Evolutionary conservation across 2,329 filamentous ascomycete genomes (phyloP).

Genomic region (Exophiala spinifera): DNA sequence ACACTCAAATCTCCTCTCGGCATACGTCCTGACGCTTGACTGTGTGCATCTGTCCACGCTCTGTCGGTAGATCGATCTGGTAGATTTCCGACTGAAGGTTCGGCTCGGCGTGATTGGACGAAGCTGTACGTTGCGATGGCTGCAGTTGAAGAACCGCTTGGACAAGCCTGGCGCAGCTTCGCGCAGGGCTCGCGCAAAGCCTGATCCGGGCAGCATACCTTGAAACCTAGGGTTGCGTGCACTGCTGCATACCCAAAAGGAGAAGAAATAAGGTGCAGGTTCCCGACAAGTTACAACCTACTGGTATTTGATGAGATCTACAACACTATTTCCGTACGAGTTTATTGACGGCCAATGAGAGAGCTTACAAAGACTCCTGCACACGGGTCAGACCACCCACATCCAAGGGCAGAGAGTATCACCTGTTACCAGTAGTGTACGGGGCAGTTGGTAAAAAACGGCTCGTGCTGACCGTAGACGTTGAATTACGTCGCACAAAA

Average conservation of each 20-base stretch:
- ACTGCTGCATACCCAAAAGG: neutral
- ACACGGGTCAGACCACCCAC: no score
- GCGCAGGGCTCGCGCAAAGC: slow-evolving; percentile 23
- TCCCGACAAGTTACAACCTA: no score
- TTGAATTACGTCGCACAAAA: no score
- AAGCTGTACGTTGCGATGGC: neutral
- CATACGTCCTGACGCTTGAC: neutral
- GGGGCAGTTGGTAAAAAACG: no score
- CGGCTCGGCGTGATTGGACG: no score
- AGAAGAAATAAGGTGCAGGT: neutral
- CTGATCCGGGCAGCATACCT: slow-evolving; percentile 15
- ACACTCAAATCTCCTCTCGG: neutral
- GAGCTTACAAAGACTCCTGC: neutral
- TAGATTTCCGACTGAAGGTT: neutral
- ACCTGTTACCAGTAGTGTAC: no score
- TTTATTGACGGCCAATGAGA: slow-evolving; percentile 2
- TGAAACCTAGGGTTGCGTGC: neutral
- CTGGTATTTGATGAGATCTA: no score
- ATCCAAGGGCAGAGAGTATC: no score
- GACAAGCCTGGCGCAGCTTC: slow-evolving; percentile 27
- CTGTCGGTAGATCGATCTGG: neutral
- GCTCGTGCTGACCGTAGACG: no score
- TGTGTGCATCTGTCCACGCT: neutral
- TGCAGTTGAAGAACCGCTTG: slow-evolving; percentile 26
- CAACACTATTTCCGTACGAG: no score